A percentile compares a stretch with the other conserved stretches of the same genome.
Conservation (phyloP, 169 alveolate genomes). For the Cardiosporidium cionae region DNA sequence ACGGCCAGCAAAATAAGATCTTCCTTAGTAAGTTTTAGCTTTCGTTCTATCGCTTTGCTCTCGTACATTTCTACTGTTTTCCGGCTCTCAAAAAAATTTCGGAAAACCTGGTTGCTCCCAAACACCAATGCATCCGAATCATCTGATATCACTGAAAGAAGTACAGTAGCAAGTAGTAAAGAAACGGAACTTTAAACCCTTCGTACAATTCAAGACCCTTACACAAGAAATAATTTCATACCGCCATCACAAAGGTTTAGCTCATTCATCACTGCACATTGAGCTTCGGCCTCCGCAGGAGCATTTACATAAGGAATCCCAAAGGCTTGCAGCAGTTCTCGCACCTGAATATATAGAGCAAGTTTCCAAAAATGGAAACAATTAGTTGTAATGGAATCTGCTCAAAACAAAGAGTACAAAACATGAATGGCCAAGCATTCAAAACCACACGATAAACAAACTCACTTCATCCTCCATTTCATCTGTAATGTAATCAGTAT, state of each 20-base stretch:
- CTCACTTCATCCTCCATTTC: background rate
- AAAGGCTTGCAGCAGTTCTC: conserved; percentile 60
- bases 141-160: conserved; percentile 84
- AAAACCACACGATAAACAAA: too few relatives aligned
- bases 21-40: conserved; percentile 71
- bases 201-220: too few relatives aligned
- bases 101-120: conserved; percentile 77
- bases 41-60: conserved; percentile 42
- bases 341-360: conserved; percentile 26
- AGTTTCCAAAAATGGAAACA: background rate
- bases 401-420: background rate
- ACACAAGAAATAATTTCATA: background rate
- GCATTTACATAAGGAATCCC: conserved; percentile 89
- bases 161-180: too few relatives aligned
- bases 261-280: conserved; percentile 67
- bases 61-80: conserved; percentile 70
- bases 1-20: conserved; percentile 77
- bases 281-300: conserved; percentile 93
- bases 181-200: too few relatives aligned
- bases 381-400: background rate
- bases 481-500: background rate
- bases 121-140: conserved; percentile 86
- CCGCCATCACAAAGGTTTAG: conserved; percentile 5
- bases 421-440: too few relatives aligned
- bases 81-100: conserved; percentile 67